Percentiles rank a stretch among this genome's conserved stretches.
phyloP scores from a whole-genome alignment of 345 rosid species.

The Raphanus raphanistrum region DNA sequence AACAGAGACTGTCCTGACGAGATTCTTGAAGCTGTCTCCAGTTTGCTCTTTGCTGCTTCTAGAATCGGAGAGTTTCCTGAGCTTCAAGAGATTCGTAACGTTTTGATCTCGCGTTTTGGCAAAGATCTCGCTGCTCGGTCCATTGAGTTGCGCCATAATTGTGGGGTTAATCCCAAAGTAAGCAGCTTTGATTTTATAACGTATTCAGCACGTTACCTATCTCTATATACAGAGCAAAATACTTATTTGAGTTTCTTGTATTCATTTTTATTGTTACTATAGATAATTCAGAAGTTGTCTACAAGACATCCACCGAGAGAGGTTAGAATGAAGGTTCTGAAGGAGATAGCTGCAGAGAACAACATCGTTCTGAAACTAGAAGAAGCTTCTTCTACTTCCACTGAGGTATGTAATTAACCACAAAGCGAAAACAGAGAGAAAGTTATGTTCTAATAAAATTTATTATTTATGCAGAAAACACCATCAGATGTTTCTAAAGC shows the following conservation, averaged over 20 bases:
- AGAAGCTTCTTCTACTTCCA: conserved; percentile 35
- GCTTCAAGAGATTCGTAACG: conserved; percentile 73
- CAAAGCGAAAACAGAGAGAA: background rate
- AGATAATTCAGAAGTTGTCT: conserved; percentile 44
- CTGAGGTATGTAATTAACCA: conserved; percentile 46
- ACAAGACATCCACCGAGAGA: conserved; percentile 54
- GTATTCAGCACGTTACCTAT: conserved; percentile 13
- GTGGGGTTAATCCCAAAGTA: conserved; percentile 71
- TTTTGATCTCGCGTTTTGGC: conserved; percentile 66
- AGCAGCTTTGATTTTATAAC: conserved; percentile 13
- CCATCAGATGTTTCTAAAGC: conserved; percentile 27
- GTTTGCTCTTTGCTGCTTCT: conserved; percentile 70
- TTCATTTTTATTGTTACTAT: conserved; percentile 3
- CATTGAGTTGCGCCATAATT: conserved; percentile 69
- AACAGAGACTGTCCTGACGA: conserved; percentile 80
- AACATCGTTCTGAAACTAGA: conserved; percentile 55
- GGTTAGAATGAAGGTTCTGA: conserved; percentile 57
- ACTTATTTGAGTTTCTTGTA: conserved; percentile 13
- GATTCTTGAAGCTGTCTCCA: conserved; percentile 68
- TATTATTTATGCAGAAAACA: conserved; percentile 41
- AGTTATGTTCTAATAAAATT: conserved; percentile 1
- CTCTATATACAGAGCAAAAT: background rate
- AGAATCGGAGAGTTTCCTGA: conserved; percentile 94
- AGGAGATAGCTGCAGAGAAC: conserved; percentile 71
- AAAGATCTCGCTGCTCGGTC: conserved; percentile 76